Evolutionary conservation across 441 rosid species (phyloP).

Genomic region (Lepidium campestre): DNA sequence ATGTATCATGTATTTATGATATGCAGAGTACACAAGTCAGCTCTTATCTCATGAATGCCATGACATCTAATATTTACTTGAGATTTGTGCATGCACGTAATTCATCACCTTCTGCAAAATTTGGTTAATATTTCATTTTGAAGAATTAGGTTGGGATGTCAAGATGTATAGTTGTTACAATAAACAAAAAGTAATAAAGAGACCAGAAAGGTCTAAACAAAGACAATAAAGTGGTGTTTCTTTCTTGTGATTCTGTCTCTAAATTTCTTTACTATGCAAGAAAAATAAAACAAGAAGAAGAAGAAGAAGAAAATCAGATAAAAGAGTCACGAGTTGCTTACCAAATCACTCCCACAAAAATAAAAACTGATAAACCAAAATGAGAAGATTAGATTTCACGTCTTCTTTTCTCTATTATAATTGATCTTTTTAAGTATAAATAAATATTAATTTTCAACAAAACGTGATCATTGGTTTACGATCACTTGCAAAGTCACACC

Average conservation of each 20-base stretch:
- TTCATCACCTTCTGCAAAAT: neutral
- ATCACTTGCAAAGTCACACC: conserved; percentile 28
- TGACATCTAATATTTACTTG: conserved; percentile 18
- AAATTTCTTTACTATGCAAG: neutral
- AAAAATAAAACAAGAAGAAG: neutral
- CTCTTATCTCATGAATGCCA: conserved; percentile 26
- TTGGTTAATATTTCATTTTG: neutral
- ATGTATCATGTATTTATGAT: conserved; percentile 3
- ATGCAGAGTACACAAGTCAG: conserved; percentile 21
- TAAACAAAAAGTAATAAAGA: neutral
- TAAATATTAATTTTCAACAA: neutral
- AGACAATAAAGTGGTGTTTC: neutral
- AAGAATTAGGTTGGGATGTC: neutral
- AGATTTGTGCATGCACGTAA: conserved; percentile 20
- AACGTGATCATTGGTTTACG: conserved; percentile 6
- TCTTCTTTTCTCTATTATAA: conserved; percentile 4
- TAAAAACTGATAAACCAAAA: conserved; percentile 24
- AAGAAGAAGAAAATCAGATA: conserved; percentile 12
- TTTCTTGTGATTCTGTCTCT: conserved; percentile 25
- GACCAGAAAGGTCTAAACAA: conserved; percentile 3
- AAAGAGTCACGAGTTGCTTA: conserved; percentile 32
- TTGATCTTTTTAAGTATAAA: too few relatives aligned
- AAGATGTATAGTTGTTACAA: neutral
- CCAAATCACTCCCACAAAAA: conserved; percentile 2
- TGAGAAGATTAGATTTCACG: conserved; percentile 26